phyloP scores from a whole-genome alignment of 306 rosid species.

The Gastrolobium villosum region DNA sequence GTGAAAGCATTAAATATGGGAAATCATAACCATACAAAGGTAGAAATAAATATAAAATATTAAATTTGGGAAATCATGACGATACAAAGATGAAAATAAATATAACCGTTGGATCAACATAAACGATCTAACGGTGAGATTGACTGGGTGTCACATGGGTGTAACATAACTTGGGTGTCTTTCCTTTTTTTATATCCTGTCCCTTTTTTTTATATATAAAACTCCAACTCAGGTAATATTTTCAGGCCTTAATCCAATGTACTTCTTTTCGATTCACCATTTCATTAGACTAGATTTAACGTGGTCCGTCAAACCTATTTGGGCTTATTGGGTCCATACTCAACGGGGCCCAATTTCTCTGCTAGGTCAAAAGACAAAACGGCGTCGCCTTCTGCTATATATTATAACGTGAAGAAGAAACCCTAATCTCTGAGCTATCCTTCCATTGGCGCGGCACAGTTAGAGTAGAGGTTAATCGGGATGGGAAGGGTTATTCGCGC shows the following conservation, averaged over 20 bases:
- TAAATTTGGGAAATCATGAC: too few relatives aligned
- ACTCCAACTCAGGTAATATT: neutral
- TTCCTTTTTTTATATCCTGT: too few relatives aligned
- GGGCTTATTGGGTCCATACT: neutral
- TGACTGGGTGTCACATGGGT: too few relatives aligned
- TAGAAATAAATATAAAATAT: too few relatives aligned
- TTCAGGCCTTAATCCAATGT: neutral
- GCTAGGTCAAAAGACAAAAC: slow-evolving; percentile 2
- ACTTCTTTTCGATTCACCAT: too few relatives aligned
- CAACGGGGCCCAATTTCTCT: neutral
- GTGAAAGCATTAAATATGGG: too few relatives aligned
- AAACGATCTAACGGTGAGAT: too few relatives aligned
- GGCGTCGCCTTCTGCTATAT: neutral
- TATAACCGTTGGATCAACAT: too few relatives aligned
- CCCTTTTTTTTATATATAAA: too few relatives aligned
- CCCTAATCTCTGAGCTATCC: slow-evolving; percentile 29
- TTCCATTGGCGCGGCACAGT: neutral
- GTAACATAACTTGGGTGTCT: too few relatives aligned
- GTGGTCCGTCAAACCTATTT: neutral
- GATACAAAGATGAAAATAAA: too few relatives aligned
- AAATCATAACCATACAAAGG: too few relatives aligned
- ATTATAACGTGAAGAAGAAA: neutral
- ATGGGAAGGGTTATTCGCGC: slow-evolving; percentile 88
- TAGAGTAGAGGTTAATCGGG: neutral
- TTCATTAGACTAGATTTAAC: neutral